Base-by-base conservation (phyloP, 2,329 filamentous ascomycete species). In the Hymenoscyphus repandus region DNA sequence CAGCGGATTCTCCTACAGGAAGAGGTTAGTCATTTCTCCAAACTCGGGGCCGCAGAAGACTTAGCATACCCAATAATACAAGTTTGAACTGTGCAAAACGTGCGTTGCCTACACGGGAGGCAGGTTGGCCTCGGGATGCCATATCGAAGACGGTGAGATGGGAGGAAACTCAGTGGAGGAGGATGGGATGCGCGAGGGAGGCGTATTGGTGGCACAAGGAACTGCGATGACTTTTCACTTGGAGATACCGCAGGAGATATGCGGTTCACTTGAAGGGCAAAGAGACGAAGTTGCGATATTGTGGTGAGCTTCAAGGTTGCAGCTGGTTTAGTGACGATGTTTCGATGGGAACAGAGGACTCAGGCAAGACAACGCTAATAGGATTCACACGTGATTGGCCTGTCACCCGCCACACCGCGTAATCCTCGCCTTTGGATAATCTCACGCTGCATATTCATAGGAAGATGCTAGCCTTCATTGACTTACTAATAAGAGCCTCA, bases 21-120 rank as follows among this genome's bases (percentile, higher is more conserved):
- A 51, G 51, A 57, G 45, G 67, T 78, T 67, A 78, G 72, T 18
- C 59, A 38, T 27, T 37, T 33, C 3, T 49, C 3, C 9, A 15
- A 32, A 37, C 20, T 36, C n/a, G 17, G 20, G 40, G 15, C 30
- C 34, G 15, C 45, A 49, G 52, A 50, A 45, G 46, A 47, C 37
- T 49, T 17, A 51, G 67, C 86, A 62, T 81, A 97, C 93, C 93
- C 59, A 99, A 80, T 68, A 99, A 78, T 60, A 99, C 93, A 64
- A 99, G 82, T 80, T 99, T 99, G 77, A 99, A 99, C 79, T 99
- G 93, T 65, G 93, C 92, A 73, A 99, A 97, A 67, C 92, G 85
- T 72, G 88, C 82, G 83, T 85, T 82, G 78, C 77, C 73, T 68
- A 78, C 79, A 64, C 80, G 79, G 62, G 77, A 73, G 64, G 77